phyloP scores from a whole-genome alignment of 2,329 filamentous ascomycete species.

The Colletotrichum melonis region DNA sequence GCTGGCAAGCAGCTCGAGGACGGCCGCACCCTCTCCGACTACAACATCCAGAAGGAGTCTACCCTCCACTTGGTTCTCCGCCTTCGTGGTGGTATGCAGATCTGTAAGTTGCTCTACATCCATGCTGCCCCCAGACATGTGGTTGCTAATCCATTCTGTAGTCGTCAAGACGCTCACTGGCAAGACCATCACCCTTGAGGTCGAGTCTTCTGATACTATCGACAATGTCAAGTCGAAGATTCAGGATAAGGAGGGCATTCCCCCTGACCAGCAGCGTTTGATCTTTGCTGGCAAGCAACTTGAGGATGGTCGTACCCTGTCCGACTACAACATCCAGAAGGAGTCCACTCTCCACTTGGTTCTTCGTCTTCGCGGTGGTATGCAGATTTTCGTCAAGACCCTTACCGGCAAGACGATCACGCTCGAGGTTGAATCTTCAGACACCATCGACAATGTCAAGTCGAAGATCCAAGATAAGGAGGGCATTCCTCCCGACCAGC shows the following conservation, averaged over 20 bases:
- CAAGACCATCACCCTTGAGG: slow-evolving; percentile 93
- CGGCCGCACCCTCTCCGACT: slow-evolving; percentile 64
- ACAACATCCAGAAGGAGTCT: slow-evolving; percentile 72
- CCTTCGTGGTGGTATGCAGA: slow-evolving; percentile 74
- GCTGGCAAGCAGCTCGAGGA: slow-evolving; percentile 66
- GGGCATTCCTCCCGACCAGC: slow-evolving; percentile 94
- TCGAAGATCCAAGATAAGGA: slow-evolving; percentile 94
- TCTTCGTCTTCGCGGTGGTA: slow-evolving; percentile 88
- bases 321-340: slow-evolving; percentile 97
- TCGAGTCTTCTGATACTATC: slow-evolving; percentile 90
- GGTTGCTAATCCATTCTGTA: slow-evolving; percentile 40
- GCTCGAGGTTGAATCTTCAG: slow-evolving; percentile 86
- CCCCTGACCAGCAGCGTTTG: slow-evolving; percentile 93
- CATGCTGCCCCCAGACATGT: neutral
- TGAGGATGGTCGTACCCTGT: slow-evolving; percentile 90
- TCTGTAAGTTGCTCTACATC: slow-evolving; percentile 61
- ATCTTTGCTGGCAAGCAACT: slow-evolving; percentile 98
- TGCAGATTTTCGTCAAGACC: slow-evolving; percentile 91
- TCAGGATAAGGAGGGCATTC: slow-evolving; percentile 97
- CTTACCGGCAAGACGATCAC: slow-evolving; percentile 95
- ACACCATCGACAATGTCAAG: slow-evolving; percentile 96
- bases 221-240: slow-evolving; percentile 98
- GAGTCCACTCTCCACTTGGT: slow-evolving; percentile 88
- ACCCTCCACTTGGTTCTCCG: slow-evolving; percentile 82
- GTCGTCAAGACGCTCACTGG: slow-evolving; percentile 88